Evolutionary conservation across 768 basidiomycete species (phyloP), one percentile per base, ranked within the genome.

Genomic region (Collybia sp.): DNA sequence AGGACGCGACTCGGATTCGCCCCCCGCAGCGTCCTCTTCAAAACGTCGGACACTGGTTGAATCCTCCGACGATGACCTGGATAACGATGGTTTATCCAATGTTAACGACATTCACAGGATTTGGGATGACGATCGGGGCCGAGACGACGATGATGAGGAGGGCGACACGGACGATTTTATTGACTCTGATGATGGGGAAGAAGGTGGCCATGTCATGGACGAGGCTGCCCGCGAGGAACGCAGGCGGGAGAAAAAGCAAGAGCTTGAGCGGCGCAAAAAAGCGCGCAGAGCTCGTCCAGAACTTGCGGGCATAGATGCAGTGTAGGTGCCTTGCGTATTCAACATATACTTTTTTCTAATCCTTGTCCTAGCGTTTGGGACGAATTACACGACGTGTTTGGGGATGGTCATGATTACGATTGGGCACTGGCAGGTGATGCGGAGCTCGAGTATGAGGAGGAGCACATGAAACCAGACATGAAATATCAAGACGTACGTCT

Each of bases 371-470:
- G 92, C 57, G 86, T 92, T 19, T 96, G 93, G 92, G 86, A 89
- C 40, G 96, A 97, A 66, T 88, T 98, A 19, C 85, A 88, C 50
- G 94, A 92, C 48, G 91, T 98, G 1, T 99, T 99, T 53, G 96
- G 96, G 30, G 89, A 94, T 52, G 96, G 96, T 6, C 84, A 87
- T 56, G 94, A 98, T 53, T 99, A 95, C 61, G 93, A 93, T 55
- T 94, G 91, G 87, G 94, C 94, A 11, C 64, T 99, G 38, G 84
- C 72, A 39, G 91, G 84, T 5, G 94, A 94, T 25, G 89, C 91
- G 2, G 80, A 86, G 25, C 53, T 60, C 12, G 70, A 71, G 39
- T 61, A 62, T 12, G 70, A 75, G 25, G 72, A 75, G 42, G 75
- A 75, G 18, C 57, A 62, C 13, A 51, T 57, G n/a, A 90, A 88